Evolutionary conservation across 1,284 basidiomycete genomes (phyloP).

Genomic region (Apiotrichum mycotoxinovorans): DNA sequence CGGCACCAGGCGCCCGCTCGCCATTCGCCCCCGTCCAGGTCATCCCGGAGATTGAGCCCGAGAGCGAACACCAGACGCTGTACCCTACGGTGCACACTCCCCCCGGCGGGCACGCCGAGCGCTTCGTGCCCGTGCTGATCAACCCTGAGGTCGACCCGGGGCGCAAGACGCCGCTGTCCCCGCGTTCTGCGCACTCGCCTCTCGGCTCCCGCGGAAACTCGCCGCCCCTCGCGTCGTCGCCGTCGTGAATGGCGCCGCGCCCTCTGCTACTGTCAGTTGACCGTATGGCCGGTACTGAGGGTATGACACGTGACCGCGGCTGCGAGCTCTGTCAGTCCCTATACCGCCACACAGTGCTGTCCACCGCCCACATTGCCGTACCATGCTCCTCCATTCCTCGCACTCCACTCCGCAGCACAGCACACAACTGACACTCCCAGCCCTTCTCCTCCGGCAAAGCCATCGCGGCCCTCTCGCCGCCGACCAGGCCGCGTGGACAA

Average conservation of each 20-base stretch:
- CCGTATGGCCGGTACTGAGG: neutral
- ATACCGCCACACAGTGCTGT: too few relatives aligned
- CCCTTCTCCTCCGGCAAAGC: constrained; percentile 1
- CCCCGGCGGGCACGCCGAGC: neutral
- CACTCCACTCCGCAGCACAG: too few relatives aligned
- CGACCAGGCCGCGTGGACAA: constrained; percentile 2
- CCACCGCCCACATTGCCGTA: too few relatives aligned
- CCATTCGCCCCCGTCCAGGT: neutral
- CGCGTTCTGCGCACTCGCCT: neutral
- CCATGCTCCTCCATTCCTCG: too few relatives aligned
- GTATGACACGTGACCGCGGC: too few relatives aligned
- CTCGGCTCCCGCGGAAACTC: neutral
- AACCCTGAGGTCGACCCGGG: neutral
- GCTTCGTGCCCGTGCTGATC: neutral
- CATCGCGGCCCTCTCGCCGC: constrained; percentile 2
- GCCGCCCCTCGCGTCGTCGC: neutral
- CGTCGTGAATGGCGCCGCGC: neutral
- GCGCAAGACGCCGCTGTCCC: neutral
- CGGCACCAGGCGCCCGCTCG: neutral
- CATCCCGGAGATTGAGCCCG: neutral
- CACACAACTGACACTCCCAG: neutral
- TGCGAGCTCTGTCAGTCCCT: too few relatives aligned
- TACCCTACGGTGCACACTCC: neutral
- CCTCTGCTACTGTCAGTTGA: constrained; percentile 2
- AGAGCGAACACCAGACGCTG: neutral